Base-by-base conservation (phyloP, 306 rosid genomes). In the Acmispon strigosus region DNA sequence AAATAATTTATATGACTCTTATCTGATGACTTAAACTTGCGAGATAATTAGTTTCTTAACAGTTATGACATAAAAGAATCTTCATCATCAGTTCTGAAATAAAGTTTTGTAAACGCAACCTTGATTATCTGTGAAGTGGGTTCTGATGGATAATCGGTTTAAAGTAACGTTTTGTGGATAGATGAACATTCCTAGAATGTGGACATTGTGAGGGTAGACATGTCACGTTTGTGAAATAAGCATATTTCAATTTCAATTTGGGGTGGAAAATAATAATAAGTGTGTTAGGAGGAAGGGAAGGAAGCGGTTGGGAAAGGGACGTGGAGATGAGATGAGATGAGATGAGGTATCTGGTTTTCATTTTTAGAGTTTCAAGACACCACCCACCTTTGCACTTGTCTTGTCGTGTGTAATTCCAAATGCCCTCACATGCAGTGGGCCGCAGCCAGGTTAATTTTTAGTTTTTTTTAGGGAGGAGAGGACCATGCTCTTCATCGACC, bases 391-490 rank as follows among this genome's bases (percentile, higher is more conserved):
- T 39, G 42, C 63, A 68, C 66, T 74, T 69, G 83, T 80, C 73
- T 9, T 74, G 45, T 74, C 58, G 0, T 36, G 1, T 67, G 17
- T 62, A 69, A 54, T 32, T 59, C 62, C 84, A 80, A 72, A 61
- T 3, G 62, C 53, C 45, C 10, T 63, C 81, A 65, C 81, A 57
- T 80, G 81, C 59, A 49, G 76, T 79, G 83, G 76, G 74, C 83
- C 83, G 37, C 48, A 32, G 34, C n/a, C n/a, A n/a, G n/a, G n/a
- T n/a, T n/a, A n/a, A n/a, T n/a, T n/a, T n/a, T n/a, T n/a, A n/a
- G n/a, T n/a, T n/a, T n/a, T n/a, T n/a, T n/a, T n/a, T n/a, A n/a
- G n/a, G n/a, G 36, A n/a, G 8, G 39, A 4, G 32, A 27, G 32
- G 32, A 27, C 8, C 37, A 32, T 32, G 37, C 8, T 32, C 8